These are phyloP conservation scores for Eutrema salsugineum DNA, from an alignment of 441 rosid species.

Conservation along the genomic window DNA sequence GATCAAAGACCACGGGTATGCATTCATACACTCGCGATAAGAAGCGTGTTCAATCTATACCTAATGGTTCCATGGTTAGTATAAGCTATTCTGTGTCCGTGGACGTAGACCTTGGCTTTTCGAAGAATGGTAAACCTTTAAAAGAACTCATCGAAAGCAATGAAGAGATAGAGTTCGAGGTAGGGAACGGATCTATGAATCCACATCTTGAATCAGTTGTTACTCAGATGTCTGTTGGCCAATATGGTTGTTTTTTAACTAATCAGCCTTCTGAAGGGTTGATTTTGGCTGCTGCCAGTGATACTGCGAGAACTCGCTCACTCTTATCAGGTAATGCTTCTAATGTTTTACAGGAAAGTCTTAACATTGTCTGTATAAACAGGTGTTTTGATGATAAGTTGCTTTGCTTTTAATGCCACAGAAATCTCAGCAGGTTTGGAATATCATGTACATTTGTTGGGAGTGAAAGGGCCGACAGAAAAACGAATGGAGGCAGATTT, in stretches of 20 bases:
- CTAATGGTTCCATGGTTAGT: constrained; percentile 51
- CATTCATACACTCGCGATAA: not conserved
- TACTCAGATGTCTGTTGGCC: constrained; percentile 79
- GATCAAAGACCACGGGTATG: constrained; percentile 23
- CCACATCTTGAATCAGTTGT: constrained; percentile 57
- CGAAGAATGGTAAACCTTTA: constrained; percentile 24
- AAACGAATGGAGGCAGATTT: constrained; percentile 78
- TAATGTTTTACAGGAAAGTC: not conserved
- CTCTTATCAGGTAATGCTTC: constrained; percentile 54
- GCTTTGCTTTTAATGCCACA: constrained; percentile 26
- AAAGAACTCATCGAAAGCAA: constrained; percentile 36
- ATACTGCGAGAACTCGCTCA: constrained; percentile 39
- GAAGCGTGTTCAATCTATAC: constrained; percentile 15
- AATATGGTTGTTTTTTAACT: constrained; percentile 47
- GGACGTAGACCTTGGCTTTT: constrained; percentile 19
- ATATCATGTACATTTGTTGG: constrained; percentile 48
- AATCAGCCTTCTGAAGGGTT: constrained; percentile 41
- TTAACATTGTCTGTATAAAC: too few species aligned
- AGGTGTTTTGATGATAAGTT: not conserved
- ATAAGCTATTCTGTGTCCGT: constrained; percentile 53
- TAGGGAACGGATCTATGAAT: constrained; percentile 70
- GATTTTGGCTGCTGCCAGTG: constrained; percentile 62
- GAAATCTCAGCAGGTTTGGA: constrained; percentile 49
- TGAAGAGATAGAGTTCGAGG: constrained; percentile 75
- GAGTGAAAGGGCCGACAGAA: constrained; percentile 63